Conservation (phyloP, 2,329 filamentous ascomycete species). For the Aspergillus ochraceus region DNA sequence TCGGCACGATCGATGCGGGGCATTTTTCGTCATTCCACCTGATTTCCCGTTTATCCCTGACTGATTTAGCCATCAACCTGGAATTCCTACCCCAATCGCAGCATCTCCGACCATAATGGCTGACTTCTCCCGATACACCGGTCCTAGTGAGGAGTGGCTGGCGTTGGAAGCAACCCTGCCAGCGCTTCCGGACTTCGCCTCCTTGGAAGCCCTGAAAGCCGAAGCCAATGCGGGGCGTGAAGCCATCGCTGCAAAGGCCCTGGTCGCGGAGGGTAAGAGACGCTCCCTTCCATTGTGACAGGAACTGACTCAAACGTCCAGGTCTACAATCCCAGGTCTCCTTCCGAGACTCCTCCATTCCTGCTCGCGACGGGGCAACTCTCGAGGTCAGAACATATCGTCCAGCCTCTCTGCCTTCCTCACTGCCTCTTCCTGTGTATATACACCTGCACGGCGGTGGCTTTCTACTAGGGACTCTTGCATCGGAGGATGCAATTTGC, state of each 20-base stretch:
- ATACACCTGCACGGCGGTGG: conserved; percentile 58
- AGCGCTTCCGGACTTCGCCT: conserved; percentile 20
- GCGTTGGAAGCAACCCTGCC: conserved; percentile 39
- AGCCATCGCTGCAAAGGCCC: conserved; percentile 27
- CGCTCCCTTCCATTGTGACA: neutral
- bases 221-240: conserved; percentile 37
- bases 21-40: neutral
- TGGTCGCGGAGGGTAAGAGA: conserved; percentile 27
- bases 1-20: no score
- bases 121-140: conserved; percentile 44
- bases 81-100: neutral
- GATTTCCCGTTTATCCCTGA: neutral
- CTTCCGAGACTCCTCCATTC: conserved; percentile 39
- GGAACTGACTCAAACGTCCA: conserved; percentile 13
- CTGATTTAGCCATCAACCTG: neutral
- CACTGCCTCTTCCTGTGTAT: conserved; percentile 48
- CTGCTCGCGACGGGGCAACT: conserved; percentile 46
- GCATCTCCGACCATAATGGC: conserved; percentile 23
- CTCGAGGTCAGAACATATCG: conserved; percentile 52
- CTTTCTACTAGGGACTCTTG: conserved; percentile 56
- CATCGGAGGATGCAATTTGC: conserved; percentile 56
- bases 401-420: conserved; percentile 30
- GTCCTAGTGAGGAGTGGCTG: conserved; percentile 47
- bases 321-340: conserved; percentile 30
- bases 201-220: conserved; percentile 23